Evolutionary conservation across 192 early-diverging fungal species (phyloP).

Genomic region (Rhizophagus sp.): DNA sequence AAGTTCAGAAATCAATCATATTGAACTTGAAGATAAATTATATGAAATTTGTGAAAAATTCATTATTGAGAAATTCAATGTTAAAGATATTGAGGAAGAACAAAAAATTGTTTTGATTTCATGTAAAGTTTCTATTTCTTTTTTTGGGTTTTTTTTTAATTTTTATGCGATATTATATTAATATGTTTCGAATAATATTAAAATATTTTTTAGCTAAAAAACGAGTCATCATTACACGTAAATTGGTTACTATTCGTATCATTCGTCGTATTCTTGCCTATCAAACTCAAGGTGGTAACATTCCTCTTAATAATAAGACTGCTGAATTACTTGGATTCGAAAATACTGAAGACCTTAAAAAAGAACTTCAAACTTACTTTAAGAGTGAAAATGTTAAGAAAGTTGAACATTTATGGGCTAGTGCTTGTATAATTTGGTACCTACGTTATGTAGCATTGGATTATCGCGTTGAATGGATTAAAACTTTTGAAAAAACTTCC

Average conservation of each 20-base stretch:
- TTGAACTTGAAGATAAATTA: slow-evolving; percentile 22
- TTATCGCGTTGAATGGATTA: slow-evolving; percentile 2
- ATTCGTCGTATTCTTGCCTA: not conserved
- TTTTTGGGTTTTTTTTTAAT: not conserved
- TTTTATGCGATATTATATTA: not conserved
- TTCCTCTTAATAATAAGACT: slow-evolving; percentile 4
- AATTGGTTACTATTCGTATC: not conserved
- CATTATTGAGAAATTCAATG: slow-evolving; percentile 3
- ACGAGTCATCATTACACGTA: slow-evolving; percentile 5
- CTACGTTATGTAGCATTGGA: slow-evolving; percentile 18
- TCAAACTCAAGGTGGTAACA: not conserved
- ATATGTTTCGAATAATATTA: not conserved
- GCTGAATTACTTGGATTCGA: slow-evolving; percentile 10
- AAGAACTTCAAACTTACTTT: slow-evolving; percentile 12
- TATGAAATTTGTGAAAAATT: slow-evolving; percentile 11
- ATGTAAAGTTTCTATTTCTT: not conserved
- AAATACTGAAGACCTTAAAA: not conserved
- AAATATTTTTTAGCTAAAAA: not conserved
- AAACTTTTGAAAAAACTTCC: not conserved
- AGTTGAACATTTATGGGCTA: slow-evolving; percentile 14
- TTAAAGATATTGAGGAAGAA: not conserved
- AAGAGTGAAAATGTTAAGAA: not conserved
- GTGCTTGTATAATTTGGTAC: slow-evolving; percentile 15
- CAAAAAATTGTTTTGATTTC: not conserved
- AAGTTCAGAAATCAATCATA: slow-evolving; percentile 8